Evolutionary conservation across 495 filamentous ascomycete genomes (phyloP), one percentile per base, ranked within the genome.

Genomic region (Aspergillus kassunensis): DNA sequence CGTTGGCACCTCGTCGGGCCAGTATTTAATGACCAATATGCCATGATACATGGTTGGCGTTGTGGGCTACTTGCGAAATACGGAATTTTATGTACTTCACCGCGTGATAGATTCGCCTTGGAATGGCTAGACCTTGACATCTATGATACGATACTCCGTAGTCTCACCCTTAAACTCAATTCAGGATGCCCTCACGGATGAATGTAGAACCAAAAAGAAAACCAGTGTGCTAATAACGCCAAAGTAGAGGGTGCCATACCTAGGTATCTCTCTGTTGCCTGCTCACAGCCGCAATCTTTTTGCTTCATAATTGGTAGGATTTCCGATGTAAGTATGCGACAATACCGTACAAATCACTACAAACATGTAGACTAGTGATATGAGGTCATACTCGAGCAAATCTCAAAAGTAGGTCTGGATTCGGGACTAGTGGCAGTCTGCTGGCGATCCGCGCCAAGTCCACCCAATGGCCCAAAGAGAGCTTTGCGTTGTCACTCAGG

Each of bases 1-100:
- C 91, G 9, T 92, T 96, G 88, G 95, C 92, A 56, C 91, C 92
- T 13, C 78, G 93, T 56, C 76, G 93, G 60, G 90, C 90, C 31
- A 97, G 95, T 76, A 93, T 98, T 2, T 74, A 48, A 57, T 19
- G 4, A 21, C 11, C 12, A 21, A 9, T 3, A 9, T 23, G 18
- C 20, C 37, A 21, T 23, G 37, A 40, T 46, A 19, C 6, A 30
- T 46, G 27, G 13, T 46, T 34, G 24, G 43, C 19, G 15, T 46
- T 46, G 8, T 33, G 16, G 8, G 11, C 4, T 13, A 16, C 4
- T 31, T 30, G 23, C 30, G 19, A 4, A 12, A 2, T 18, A 37
- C 35, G 15, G 18, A 2, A 21, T 21, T 10, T 40, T 12, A 21
- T 16, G 11, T 29, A 29, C 11, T 29, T 29, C n/a, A n/a, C n/a